Conservation (phyloP, 306 rosid species). For the Mimosa bimucronata region DNA sequence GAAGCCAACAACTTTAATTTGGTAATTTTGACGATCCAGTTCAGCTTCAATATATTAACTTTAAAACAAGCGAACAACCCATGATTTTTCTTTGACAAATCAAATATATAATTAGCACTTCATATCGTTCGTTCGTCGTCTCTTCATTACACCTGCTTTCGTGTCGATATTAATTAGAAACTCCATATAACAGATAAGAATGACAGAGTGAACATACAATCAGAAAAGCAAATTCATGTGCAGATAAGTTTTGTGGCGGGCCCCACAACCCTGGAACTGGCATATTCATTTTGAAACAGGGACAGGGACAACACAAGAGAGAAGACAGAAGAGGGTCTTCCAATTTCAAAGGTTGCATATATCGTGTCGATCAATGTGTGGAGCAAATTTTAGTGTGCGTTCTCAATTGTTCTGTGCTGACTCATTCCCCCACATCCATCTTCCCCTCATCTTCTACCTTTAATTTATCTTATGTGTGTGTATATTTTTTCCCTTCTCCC, state of each 20-base stretch:
- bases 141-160: not conserved
- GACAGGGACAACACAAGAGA: constrained; percentile 7
- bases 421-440: constrained; percentile 18
- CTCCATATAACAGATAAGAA: not conserved
- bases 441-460: not conserved
- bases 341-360: constrained; percentile 6
- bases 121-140: not conserved
- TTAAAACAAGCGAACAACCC: not conserved
- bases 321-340: not conserved
- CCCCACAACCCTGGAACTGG: not conserved
- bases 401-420: constrained; percentile 33
- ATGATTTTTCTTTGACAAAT: not conserved
- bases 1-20: not conserved
- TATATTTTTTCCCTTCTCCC: not conserved
- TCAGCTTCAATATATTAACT: not conserved
- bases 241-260: constrained; percentile 21
- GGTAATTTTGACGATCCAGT: constrained; percentile 34
- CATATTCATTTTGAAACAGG: constrained; percentile 29
- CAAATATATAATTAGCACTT: not conserved
- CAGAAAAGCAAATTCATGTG: not conserved
- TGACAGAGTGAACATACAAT: not conserved
- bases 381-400: constrained; percentile 5
- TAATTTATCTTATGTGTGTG: not conserved
- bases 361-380: constrained; percentile 1
- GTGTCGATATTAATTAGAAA: not conserved